Conservation (phyloP, 2,329 filamentous ascomycete genomes). For the Diaporthe humulicola region DNA sequence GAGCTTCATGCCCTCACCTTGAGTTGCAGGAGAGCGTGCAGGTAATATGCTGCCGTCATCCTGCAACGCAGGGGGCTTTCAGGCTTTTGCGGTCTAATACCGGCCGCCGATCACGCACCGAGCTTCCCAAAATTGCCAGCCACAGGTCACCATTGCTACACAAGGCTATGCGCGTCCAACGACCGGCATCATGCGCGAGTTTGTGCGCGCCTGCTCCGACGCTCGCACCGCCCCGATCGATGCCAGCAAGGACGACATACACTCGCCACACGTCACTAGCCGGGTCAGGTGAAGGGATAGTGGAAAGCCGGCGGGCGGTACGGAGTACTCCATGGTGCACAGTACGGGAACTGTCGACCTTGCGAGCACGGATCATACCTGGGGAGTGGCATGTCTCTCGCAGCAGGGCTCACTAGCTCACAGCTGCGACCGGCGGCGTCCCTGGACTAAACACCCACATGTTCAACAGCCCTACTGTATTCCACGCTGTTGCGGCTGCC, state of each 20-base stretch:
- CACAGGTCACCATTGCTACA: constrained; percentile 16
- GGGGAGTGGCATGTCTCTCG: constrained; percentile 7
- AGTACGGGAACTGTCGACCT: not conserved
- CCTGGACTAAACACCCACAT: not conserved
- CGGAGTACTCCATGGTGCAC: not conserved
- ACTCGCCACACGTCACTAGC: constrained; percentile 30
- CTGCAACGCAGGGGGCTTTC: constrained; percentile 6
- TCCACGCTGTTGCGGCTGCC: constrained; percentile 1
- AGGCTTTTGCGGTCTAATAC: constrained; percentile 10
- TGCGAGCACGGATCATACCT: constrained; percentile 26
- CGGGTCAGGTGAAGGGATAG: constrained; percentile 30
- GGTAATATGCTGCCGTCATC: constrained; percentile 26
- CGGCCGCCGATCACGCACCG: constrained; percentile 13
- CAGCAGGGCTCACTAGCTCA: constrained; percentile 21
- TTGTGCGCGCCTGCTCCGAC: not conserved
- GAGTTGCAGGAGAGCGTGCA: constrained; percentile 19
- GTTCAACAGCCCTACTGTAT: not conserved
- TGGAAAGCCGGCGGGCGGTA: not conserved
- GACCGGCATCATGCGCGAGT: constrained; percentile 24
- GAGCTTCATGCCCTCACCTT: constrained; percentile 29
- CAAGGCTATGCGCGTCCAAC: constrained; percentile 7
- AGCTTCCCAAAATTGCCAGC: constrained; percentile 30
- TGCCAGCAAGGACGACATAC: not conserved
- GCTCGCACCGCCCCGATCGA: constrained; percentile 4
- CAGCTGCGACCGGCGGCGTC: not conserved